Conservation (phyloP, 768 basidiomycete genomes). For the Termitomyces sp. region DNA sequence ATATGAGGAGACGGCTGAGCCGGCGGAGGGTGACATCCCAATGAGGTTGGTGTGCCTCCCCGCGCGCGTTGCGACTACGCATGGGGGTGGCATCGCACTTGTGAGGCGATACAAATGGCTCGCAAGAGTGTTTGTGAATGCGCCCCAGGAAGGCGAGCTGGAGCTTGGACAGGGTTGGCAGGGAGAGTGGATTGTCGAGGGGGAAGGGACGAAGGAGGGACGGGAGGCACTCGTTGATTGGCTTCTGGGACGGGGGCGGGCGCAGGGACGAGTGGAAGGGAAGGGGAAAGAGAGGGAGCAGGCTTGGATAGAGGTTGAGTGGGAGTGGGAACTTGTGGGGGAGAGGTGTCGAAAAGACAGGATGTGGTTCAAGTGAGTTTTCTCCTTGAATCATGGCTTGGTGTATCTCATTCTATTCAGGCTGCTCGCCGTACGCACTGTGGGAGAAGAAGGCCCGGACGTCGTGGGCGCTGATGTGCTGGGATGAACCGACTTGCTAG, state of each 20-base stretch:
- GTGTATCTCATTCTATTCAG: background rate
- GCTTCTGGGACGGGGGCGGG: constrained; percentile 33
- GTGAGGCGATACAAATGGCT: constrained; percentile 67
- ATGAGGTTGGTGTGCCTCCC: constrained; percentile 41
- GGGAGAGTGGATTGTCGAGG: constrained; percentile 12
- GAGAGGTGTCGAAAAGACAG: constrained; percentile 11
- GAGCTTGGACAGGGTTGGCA: constrained; percentile 49
- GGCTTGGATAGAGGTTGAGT: constrained; percentile 2
- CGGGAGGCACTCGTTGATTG: constrained; percentile 55
- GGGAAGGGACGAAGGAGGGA: constrained; percentile 51
- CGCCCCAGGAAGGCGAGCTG: constrained; percentile 65
- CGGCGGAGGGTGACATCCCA: constrained; percentile 17
- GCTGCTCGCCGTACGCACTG: background rate
- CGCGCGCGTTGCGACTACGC: constrained; percentile 51
- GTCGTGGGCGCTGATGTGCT: background rate
- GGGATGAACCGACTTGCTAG: background rate
- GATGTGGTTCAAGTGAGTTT: constrained; percentile 10
- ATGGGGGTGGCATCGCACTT: constrained; percentile 51
- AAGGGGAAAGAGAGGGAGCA: constrained; percentile 56
- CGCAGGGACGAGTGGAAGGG: constrained; percentile 63
- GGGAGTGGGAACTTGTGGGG: constrained; percentile 12
- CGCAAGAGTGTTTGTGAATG: constrained; percentile 41
- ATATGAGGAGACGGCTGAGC: background rate
- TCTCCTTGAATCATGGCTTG: background rate
- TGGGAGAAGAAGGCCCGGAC: background rate